Evolutionary conservation across 306 rosid genomes (phyloP), one percentile per base, ranked within the genome.

Genomic region (Citrullus mucosospermus): DNA sequence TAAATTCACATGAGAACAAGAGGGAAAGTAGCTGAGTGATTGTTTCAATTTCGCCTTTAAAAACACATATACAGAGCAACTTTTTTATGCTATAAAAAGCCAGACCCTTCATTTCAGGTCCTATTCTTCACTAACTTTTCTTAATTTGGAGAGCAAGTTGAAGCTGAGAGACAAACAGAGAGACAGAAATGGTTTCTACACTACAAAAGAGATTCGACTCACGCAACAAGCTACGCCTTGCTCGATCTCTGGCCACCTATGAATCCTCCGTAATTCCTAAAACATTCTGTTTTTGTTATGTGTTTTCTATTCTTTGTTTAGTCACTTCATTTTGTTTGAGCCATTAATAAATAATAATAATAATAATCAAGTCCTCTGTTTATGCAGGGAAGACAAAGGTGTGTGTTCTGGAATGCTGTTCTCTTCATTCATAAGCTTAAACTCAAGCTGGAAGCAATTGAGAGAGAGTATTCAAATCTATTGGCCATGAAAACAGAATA

Each of bases 181-280:
- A 56, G 16, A 82, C 58, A 81, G 68, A 62, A 17, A 88, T 93
- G 97, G 90, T 85, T 86, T 86, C 84, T 77, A 82, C 83, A 67
- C 68, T 83, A 68, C 88, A 80, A 66, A 90, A 83, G 85, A 91
- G 89, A 85, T 72, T 85, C 48, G 58, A 86, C 60, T 57, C 86
- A 56, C 92, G 91, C 81, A 85, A 90, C 85, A 90, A 89, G 83
- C 86, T 89, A 80, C 92, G 78, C 75, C 85, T 87, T 82, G 86
- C 67, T 61, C 86, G 86, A 78, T 80, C 85, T 46, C 89, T 84
- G 66, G 54, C 81, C 76, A 83, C 69, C 75, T 65, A 86, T 69
- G 85, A 86, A 78, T 80, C 63, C 44, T 44, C 91, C 73, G 91
- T 89, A 88, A 81, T 78, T 54, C 50, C 28, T 9, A 53, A 32